Conservation (phyloP, 306 rosid genomes). For the Dalbergia cultrata region DNA sequence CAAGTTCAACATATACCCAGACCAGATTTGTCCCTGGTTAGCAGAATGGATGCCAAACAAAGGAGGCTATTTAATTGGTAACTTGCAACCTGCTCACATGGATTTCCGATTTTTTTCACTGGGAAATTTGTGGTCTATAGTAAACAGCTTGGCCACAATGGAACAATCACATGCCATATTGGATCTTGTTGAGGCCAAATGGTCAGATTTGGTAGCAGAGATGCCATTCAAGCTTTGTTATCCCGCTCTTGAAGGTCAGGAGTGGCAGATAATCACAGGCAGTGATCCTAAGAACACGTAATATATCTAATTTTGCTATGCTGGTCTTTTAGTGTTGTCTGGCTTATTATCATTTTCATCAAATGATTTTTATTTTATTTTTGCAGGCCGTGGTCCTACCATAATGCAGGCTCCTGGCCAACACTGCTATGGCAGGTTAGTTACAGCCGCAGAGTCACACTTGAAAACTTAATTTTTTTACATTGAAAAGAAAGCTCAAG, state of each 20-base stretch:
- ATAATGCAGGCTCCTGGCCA: conserved; percentile 94
- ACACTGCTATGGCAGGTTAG: conserved; percentile 93
- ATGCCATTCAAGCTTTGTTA: conserved; percentile 92
- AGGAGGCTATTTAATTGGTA: conserved; percentile 89
- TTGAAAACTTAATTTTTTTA: not conserved
- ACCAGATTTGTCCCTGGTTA: conserved; percentile 84
- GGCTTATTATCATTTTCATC: conserved; percentile 23
- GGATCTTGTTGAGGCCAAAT: conserved; percentile 86
- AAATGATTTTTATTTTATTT: conserved; percentile 34
- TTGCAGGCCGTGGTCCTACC: conserved; percentile 92
- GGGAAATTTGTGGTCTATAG: conserved; percentile 85
- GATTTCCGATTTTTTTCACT: conserved; percentile 90
- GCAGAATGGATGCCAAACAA: conserved; percentile 88
- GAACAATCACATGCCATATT: conserved; percentile 82
- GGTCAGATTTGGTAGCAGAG: conserved; percentile 86
- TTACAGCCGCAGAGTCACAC: conserved; percentile 28
- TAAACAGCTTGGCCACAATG: conserved; percentile 67
- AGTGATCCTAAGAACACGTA: conserved; percentile 94
- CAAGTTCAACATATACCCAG: conserved; percentile 91
- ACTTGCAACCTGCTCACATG: conserved; percentile 97
- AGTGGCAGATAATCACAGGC: conserved; percentile 92
- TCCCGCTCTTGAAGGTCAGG: conserved; percentile 90
- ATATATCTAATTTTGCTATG: conserved; percentile 38
- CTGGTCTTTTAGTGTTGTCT: not conserved
- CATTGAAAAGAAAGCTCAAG: not conserved